Percentiles rank a stretch among this genome's conserved stretches.
These are phyloP conservation scores for Colletotrichum simmondsii DNA, from an alignment of 2,329 filamentous ascomycete genomes.

Conservation along the genomic window DNA sequence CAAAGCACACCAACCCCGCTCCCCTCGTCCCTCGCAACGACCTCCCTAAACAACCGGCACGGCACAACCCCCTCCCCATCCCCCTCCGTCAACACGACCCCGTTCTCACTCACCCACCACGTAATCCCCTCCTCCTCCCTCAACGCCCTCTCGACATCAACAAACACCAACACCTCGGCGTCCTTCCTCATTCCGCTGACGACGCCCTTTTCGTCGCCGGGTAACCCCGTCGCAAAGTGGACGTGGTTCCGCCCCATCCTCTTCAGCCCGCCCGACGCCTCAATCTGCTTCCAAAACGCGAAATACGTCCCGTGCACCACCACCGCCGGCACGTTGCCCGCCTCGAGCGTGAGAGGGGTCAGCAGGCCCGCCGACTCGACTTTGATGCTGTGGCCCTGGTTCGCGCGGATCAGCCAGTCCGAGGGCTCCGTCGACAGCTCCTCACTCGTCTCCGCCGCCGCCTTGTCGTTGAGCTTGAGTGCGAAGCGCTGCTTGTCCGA, in stretches of 20 bases:
- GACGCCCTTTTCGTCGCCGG: conserved; percentile 61
- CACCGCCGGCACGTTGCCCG: conserved; percentile 67
- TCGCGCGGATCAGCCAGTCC: conserved; percentile 90
- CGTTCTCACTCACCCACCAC: conserved; percentile 86
- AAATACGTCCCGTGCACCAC: conserved; percentile 94
- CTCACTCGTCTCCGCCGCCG: conserved; percentile 40
- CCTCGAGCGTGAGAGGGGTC: conserved; percentile 70
- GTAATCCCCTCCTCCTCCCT: conserved; percentile 63
- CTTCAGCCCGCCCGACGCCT: conserved; percentile 80
- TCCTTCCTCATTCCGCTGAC: conserved; percentile 84
- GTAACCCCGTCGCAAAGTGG: conserved; percentile 84
- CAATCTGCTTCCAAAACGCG: conserved; percentile 79
- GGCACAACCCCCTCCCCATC: conserved; percentile 71
- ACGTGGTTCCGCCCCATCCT: conserved; percentile 89
- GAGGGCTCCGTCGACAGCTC: conserved; percentile 59
- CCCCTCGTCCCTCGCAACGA: conserved; percentile 66
- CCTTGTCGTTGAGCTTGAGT: conserved; percentile 67
- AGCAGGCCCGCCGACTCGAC: conserved; percentile 78
- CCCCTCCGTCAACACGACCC: conserved; percentile 75
- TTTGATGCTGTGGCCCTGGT: conserved; percentile 91
- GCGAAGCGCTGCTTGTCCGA: conserved; percentile 95
- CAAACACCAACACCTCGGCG: conserved; percentile 81
- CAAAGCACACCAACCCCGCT: conserved; percentile 70
- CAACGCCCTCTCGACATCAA: conserved; percentile 77
- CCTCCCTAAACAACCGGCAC: conserved; percentile 76